phyloP scores from a whole-genome alignment of 768 basidiomycete genomes.

The Mrakia frigida region DNA sequence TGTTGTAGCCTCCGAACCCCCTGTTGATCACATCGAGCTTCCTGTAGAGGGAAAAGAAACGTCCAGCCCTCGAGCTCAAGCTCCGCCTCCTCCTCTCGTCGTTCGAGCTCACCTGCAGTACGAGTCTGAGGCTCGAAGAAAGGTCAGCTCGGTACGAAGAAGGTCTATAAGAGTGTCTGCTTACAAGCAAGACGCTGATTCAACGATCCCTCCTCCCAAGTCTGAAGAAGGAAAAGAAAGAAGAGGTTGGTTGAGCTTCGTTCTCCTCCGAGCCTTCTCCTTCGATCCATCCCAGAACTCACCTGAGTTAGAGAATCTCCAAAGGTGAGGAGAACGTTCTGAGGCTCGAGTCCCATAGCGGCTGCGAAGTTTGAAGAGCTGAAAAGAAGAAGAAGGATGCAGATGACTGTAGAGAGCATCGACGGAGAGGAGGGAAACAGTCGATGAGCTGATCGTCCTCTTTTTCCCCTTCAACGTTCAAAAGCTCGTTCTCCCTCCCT shows the following conservation, averaged over 20 bases:
- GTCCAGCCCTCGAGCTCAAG: not conserved
- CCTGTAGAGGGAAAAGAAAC: not conserved
- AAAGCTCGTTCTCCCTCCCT: too few species aligned
- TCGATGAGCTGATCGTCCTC: too few species aligned
- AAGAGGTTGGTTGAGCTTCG: not conserved
- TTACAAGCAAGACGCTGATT: conserved; percentile 28
- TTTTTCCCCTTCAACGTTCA: too few species aligned
- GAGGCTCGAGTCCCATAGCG: too few species aligned
- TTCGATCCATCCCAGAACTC: not conserved
- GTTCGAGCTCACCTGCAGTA: conserved; percentile 18
- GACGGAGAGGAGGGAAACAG: too few species aligned
- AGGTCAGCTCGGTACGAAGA: not conserved
- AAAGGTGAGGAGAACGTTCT: too few species aligned
- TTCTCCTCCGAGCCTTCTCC: not conserved
- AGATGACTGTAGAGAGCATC: too few species aligned
- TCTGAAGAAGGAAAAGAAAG: not conserved
- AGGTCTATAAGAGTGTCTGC: not conserved
- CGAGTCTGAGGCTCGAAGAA: not conserved
- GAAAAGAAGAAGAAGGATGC: too few species aligned
- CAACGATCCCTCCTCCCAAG: conserved; percentile 27
- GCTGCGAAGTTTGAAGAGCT: too few species aligned
- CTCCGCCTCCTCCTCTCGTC: too few species aligned
- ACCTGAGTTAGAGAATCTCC: not conserved
- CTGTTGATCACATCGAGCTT: conserved; percentile 31
- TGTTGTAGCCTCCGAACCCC: conserved; percentile 62